Percentiles rank a stretch among this genome's conserved stretches.
phyloP scores from a whole-genome alignment of 306 rosid genomes.

The Delonix regia region DNA sequence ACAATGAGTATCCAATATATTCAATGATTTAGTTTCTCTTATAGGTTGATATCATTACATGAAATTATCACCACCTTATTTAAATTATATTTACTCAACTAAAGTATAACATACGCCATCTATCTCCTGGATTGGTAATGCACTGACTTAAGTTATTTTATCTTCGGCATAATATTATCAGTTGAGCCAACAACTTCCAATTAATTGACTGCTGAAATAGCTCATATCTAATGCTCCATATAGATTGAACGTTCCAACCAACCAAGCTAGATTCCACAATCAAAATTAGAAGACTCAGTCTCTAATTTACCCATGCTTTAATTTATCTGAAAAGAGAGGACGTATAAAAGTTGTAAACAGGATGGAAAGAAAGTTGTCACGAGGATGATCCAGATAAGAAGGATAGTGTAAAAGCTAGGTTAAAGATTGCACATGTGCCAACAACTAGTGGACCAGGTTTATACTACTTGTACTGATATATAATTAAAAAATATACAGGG shows the following conservation, averaged over 20 bases:
- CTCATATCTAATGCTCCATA: background rate
- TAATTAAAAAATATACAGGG: too few species aligned
- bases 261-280: background rate
- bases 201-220: background rate
- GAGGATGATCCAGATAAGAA: background rate
- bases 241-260: background rate
- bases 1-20: conserved; percentile 1
- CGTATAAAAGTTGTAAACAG: too few species aligned
- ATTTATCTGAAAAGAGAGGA: background rate
- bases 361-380: background rate
- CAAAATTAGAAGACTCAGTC: background rate
- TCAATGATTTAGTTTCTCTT: background rate
- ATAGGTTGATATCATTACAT: background rate
- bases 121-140: background rate
- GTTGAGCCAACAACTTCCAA: background rate
- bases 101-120: background rate
- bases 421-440: too few species aligned
- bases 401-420: too few species aligned
- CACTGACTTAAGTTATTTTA: too few species aligned
- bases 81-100: background rate
- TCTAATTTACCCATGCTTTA: background rate
- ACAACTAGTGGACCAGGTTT: background rate
- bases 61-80: background rate
- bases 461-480: too few species aligned
- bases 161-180: background rate